A percentile compares a stretch with the other conserved stretches of the same genome.
Conservation (phyloP, 1,139 yeast species). For the Yamadazyma atmosphaerica region DNA sequence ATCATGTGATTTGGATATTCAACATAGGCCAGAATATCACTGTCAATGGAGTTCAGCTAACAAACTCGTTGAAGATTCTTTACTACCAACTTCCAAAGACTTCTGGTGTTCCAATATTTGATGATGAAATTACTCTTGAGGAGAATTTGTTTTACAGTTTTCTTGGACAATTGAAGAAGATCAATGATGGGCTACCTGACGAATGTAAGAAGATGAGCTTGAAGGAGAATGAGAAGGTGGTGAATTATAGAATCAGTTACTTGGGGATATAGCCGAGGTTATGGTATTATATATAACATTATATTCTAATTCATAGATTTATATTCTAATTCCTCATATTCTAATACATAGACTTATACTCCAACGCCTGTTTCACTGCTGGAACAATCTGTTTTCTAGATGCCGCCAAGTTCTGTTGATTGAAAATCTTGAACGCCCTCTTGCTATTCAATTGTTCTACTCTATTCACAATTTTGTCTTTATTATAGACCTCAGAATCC, state of each 20-base stretch:
- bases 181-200: slow-evolving; percentile 32
- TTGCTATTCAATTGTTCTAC: slow-evolving; percentile 25
- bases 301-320: neutral
- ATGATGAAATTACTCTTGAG: slow-evolving; percentile 23
- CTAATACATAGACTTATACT: neutral
- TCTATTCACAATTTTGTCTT: slow-evolving; percentile 18
- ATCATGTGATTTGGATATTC: slow-evolving; percentile 63
- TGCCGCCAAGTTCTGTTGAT: slow-evolving; percentile 59
- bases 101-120: slow-evolving; percentile 10
- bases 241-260: slow-evolving; percentile 19
- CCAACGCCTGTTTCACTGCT: slow-evolving; percentile 33
- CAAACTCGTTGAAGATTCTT: slow-evolving; percentile 44
- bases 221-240: slow-evolving; percentile 16
- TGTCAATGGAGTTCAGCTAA: slow-evolving; percentile 16
- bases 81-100: slow-evolving; percentile 22
- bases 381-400: slow-evolving; percentile 92
- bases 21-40: slow-evolving; percentile 44
- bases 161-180: slow-evolving; percentile 21
- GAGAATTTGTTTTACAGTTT: slow-evolving; percentile 25
- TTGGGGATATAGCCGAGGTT: slow-evolving; percentile 20
- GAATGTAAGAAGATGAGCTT: slow-evolving; percentile 20
- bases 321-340: neutral
- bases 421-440: slow-evolving; percentile 30
- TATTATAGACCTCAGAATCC: slow-evolving; percentile 21
- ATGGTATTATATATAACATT: too few relatives aligned